These are phyloP conservation scores for Aspergillus bertholletiae DNA, from an alignment of 495 filamentous ascomycete species.

Conservation along the genomic window DNA sequence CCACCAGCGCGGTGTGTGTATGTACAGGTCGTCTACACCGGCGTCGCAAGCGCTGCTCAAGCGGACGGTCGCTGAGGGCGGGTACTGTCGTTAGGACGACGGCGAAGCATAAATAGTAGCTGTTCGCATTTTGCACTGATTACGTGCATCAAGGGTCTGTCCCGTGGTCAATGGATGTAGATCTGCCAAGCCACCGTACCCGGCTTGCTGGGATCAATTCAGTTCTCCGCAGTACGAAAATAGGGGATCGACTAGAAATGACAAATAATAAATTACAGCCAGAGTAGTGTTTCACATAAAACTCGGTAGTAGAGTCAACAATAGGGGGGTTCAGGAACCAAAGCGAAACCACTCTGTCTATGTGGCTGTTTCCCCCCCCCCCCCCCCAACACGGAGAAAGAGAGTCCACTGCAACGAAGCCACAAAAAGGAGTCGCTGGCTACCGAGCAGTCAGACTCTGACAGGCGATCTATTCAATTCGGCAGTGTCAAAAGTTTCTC, in stretches of 20 bases:
- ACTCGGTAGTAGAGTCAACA: background rate
- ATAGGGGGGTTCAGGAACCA: background rate
- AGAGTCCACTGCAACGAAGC: background rate
- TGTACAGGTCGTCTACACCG: too few relatives aligned
- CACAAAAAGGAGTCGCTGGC: background rate
- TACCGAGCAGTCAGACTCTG: background rate
- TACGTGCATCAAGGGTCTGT: background rate
- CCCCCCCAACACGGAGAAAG: too few relatives aligned
- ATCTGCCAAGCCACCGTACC: conserved; percentile 1
- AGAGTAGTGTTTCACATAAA: background rate
- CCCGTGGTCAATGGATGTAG: background rate
- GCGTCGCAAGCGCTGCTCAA: background rate
- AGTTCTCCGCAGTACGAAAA: background rate
- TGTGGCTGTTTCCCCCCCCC: too few relatives aligned
- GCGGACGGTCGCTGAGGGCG: background rate
- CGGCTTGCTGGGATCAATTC: background rate
- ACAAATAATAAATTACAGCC: background rate
- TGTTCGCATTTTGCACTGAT: background rate
- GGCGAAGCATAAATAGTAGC: background rate
- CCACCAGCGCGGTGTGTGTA: too few relatives aligned
- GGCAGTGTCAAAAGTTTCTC: background rate
- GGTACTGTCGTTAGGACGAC: too few relatives aligned
- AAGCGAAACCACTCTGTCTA: background rate
- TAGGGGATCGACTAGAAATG: conserved; percentile 1
- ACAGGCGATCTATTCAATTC: background rate